Evolutionary conservation across 2,329 filamentous ascomycete species (phyloP).

Genomic region (Helicocarpus griseus): DNA sequence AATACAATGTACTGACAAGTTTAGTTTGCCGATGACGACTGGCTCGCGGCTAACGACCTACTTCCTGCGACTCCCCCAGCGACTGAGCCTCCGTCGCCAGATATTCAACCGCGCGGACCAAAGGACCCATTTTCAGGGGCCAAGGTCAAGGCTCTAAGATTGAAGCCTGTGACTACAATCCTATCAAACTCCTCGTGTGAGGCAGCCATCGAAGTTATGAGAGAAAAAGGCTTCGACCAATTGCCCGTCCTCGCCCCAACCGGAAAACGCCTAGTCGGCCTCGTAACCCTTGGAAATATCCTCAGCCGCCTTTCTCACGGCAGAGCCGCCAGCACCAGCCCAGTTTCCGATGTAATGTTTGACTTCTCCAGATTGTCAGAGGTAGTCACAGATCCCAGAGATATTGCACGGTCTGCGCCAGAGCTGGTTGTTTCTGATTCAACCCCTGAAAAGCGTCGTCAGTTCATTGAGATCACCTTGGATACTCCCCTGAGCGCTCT

Average conservation of each 20-base stretch:
- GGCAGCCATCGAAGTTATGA: constrained; percentile 94
- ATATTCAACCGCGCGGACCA: constrained; percentile 27
- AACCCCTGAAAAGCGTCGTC: constrained; percentile 41
- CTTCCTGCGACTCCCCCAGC: constrained; percentile 50
- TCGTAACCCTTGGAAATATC: constrained; percentile 90
- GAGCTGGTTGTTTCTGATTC: background rate
- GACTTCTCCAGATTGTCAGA: constrained; percentile 82
- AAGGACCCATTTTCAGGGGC: constrained; percentile 65
- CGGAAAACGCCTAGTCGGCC: constrained; percentile 67
- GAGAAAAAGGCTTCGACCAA: constrained; percentile 96
- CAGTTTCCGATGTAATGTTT: constrained; percentile 89
- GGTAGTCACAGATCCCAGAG: constrained; percentile 77
- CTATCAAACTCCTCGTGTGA: constrained; percentile 60
- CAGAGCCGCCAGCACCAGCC: constrained; percentile 62
- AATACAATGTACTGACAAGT: background rate
- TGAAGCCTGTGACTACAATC: constrained; percentile 90
- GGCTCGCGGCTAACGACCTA: constrained; percentile 93
- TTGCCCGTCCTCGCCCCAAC: constrained; percentile 72
- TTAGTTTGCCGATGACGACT: constrained; percentile 92
- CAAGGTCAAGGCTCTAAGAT: constrained; percentile 69
- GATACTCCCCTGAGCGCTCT: constrained; percentile 76
- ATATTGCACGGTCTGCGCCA: constrained; percentile 32
- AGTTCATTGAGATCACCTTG: constrained; percentile 89
- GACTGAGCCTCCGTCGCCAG: constrained; percentile 24
- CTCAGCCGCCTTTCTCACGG: constrained; percentile 82